Evolutionary conservation across 768 basidiomycete genomes (phyloP), one percentile per base, ranked within the genome.

Genomic region (Leccinellum albellum): DNA sequence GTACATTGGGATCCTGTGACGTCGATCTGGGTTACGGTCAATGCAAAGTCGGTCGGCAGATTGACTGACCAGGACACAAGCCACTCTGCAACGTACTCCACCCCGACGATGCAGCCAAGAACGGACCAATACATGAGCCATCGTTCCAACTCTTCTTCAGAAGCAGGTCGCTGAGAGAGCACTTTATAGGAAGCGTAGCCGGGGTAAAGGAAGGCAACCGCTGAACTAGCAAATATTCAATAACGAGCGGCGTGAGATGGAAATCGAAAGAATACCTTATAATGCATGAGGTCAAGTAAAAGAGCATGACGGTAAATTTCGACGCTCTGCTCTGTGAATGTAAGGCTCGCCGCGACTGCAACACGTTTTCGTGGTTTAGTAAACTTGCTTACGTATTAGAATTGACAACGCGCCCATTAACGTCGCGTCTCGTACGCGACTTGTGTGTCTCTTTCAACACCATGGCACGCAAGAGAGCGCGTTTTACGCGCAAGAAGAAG

Each of bases 51-150:
- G 48, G 42, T 56, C 50, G 56, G 61, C 49, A 46, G 53, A 50
- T 31, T 10, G 62, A 63, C 87, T 65, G 64, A 91, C 94, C 94
- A 94, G 59, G 86, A 90, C 29, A 96, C 75, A 15, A 87, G 73
- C 91, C 94, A 95, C 66, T 94, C 93, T 9, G 87, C 87, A 26
- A 90, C 77, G 65, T 88, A 89, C 72, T 97, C 94, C 6, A 91
- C 74, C 4, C 83, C 87, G 15, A 94, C 81, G 65, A 94, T 84
- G 67, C 87, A 89, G 2, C 90, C 89, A 3, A 91, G 80, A 0
- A 91, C 89, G n/a, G 86, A 86, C 94, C 95, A 98, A 66, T 97
- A 98, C 91, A 94, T 95, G 53, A 98, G 80, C 94, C 95, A 97
- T 73, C 93, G 79, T 70, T 97, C 95, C 9, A 95, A 78, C 46